Conservation (phyloP, 2,329 filamentous ascomycete species). For the Cladosporium sp. region DNA sequence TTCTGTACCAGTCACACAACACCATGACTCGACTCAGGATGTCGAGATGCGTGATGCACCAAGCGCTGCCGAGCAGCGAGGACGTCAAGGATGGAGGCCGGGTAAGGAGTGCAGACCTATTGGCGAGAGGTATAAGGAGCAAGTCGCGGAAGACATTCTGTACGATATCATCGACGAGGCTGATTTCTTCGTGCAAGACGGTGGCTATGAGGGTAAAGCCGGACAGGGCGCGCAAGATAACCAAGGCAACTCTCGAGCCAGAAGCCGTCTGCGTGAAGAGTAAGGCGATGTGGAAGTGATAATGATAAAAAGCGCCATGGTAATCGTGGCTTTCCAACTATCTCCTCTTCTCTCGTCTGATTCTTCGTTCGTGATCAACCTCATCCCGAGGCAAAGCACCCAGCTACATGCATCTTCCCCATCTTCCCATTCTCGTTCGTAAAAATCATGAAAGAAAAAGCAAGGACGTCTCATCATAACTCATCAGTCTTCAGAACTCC, state of each 20-base stretch:
- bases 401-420: too few species aligned
- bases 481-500: neutral
- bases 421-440: too few species aligned
- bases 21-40: slow-evolving; percentile 2
- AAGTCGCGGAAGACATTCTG: slow-evolving; percentile 89
- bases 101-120: slow-evolving; percentile 53
- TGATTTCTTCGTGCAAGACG: slow-evolving; percentile 77
- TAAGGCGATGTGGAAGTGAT: neutral
- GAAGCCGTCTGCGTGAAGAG: slow-evolving; percentile 1
- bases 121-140: slow-evolving; percentile 78
- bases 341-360: too few species aligned
- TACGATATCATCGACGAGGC: slow-evolving; percentile 94
- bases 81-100: slow-evolving; percentile 23
- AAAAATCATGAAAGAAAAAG: neutral
- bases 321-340: too few species aligned
- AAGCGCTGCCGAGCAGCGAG: slow-evolving; percentile 18
- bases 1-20: neutral
- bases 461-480: neutral
- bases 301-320: neutral
- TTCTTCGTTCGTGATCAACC: too few species aligned
- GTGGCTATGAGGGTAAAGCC: slow-evolving; percentile 35
- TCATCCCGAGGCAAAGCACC: too few species aligned
- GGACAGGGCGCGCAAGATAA: neutral
- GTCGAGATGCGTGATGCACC: slow-evolving; percentile 33
- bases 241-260: neutral